A percentile compares a stretch with the other conserved stretches of the same genome.
Evolutionary conservation across 768 basidiomycete genomes (phyloP).

Genomic region (Lactifluus subvellereus): DNA sequence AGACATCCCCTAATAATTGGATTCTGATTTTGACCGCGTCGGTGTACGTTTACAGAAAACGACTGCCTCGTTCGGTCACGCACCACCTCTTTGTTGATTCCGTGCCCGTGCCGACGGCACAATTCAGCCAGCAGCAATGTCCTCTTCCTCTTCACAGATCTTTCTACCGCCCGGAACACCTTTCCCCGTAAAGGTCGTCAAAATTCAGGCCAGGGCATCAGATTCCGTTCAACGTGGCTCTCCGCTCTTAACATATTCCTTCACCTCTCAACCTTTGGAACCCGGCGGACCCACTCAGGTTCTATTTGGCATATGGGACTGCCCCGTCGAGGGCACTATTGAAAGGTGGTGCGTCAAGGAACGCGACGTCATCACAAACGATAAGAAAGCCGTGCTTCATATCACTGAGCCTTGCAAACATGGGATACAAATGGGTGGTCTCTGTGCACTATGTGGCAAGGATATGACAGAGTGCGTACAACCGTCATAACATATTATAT

Average conservation of each 20-base stretch:
- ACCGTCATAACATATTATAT: constrained; percentile 13
- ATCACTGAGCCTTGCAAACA: constrained; percentile 94
- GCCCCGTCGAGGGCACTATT: constrained; percentile 73
- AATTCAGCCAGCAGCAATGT: background rate
- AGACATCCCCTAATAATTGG: background rate
- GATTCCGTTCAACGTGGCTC: constrained; percentile 59
- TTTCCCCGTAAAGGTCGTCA: constrained; percentile 79
- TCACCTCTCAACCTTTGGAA: constrained; percentile 47
- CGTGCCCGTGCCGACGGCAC: constrained; percentile 6
- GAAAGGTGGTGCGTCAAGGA: constrained; percentile 61
- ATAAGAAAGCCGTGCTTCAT: constrained; percentile 52
- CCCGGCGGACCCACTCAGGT: constrained; percentile 51
- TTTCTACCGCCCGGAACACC: constrained; percentile 73
- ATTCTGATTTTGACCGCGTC: constrained; percentile 7
- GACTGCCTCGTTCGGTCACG: constrained; percentile 9
- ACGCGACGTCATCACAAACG: constrained; percentile 58
- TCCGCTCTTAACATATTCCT: constrained; percentile 80
- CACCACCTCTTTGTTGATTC: constrained; percentile 1
- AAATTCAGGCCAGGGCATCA: constrained; percentile 48
- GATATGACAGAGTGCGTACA: constrained; percentile 81
- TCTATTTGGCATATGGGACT: constrained; percentile 89
- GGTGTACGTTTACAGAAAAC: constrained; percentile 3
- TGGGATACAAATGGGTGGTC: constrained; percentile 83
- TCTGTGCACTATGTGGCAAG: constrained; percentile 93
- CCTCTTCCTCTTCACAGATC: constrained; percentile 45